These are phyloP conservation scores for Fusarium sp. DNA, from an alignment of 2,329 filamentous ascomycete genomes.

Conservation along the genomic window DNA sequence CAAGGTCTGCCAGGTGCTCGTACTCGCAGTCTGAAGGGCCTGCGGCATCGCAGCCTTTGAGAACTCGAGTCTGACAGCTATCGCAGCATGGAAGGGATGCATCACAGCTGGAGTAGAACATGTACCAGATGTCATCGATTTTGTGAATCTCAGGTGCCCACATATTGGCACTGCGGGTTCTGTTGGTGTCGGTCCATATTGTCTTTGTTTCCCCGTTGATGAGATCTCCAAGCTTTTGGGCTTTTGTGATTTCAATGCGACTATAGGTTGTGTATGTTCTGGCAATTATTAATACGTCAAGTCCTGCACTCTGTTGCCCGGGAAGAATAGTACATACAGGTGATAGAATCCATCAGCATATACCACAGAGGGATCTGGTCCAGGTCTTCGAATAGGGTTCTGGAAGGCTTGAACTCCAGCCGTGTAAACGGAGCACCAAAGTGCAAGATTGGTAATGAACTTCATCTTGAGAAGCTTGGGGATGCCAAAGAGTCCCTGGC, in stretches of 20 bases:
- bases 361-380: slow-evolving; percentile 5
- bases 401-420: not conserved
- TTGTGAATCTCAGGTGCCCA: slow-evolving; percentile 21
- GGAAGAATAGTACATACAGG: not conserved
- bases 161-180: slow-evolving; percentile 19
- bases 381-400: slow-evolving; percentile 11
- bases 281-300: not conserved
- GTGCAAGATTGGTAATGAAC: not conserved
- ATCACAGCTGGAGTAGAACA: slow-evolving; percentile 26
- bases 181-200: slow-evolving; percentile 26
- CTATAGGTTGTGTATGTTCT: slow-evolving; percentile 15
- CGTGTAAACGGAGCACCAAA: not conserved
- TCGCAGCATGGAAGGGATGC: slow-evolving; percentile 9
- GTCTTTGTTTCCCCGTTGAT: slow-evolving; percentile 14
- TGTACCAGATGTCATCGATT: slow-evolving; percentile 20
- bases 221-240: slow-evolving; percentile 1
- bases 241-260: slow-evolving; percentile 2
- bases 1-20: slow-evolving; percentile 10
- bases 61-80: slow-evolving; percentile 17
- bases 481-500: not conserved
- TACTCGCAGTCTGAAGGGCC: slow-evolving; percentile 14
- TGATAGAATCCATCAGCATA: slow-evolving; percentile 15
- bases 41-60: slow-evolving; percentile 2
- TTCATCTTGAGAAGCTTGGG: not conserved
- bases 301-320: not conserved